phyloP scores from a whole-genome alignment of 805 yeast species.

The Zygoascus flipseniorum region DNA sequence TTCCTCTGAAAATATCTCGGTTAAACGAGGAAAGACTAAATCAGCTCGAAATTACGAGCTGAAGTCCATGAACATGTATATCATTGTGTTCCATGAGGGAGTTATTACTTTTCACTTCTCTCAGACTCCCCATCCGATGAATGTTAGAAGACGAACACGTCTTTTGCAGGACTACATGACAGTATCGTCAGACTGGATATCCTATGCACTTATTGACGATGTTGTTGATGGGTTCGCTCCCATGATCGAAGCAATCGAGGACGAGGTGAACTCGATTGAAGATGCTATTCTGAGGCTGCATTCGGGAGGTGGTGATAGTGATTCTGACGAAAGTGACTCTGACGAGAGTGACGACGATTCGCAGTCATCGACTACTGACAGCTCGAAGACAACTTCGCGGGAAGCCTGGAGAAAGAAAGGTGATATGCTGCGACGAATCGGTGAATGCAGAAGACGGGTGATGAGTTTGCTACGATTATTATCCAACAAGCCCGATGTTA shows the following conservation, averaged over 20 bases:
- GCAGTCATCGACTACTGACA: conserved; percentile 19
- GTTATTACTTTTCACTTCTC: conserved; percentile 90
- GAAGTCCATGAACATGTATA: conserved; percentile 86
- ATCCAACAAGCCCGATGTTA: conserved; percentile 95
- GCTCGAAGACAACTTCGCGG: conserved; percentile 32
- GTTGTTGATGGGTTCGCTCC: conserved; percentile 98
- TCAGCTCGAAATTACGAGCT: conserved; percentile 26
- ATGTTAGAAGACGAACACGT: conserved; percentile 89
- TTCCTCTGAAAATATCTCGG: not conserved
- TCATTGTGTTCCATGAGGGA: conserved; percentile 83
- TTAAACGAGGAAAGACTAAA: not conserved
- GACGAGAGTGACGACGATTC: conserved; percentile 27
- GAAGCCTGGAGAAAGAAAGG: conserved; percentile 87
- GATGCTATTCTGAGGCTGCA: conserved; percentile 86
- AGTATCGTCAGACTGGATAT: conserved; percentile 93
- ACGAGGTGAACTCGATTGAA: conserved; percentile 90
- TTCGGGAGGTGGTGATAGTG: conserved; percentile 46
- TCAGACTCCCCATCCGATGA: conserved; percentile 93
- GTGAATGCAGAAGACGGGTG: conserved; percentile 89
- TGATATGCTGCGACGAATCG: conserved; percentile 89
- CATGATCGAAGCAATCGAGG: conserved; percentile 87
- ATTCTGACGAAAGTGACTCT: conserved; percentile 29
- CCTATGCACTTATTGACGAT: conserved; percentile 93
- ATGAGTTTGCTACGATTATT: conserved; percentile 80
- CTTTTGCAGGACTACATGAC: conserved; percentile 78